Base-by-base conservation (phyloP, 805 yeast genomes). In the Zygosaccharomyces gambellarensis region DNA sequence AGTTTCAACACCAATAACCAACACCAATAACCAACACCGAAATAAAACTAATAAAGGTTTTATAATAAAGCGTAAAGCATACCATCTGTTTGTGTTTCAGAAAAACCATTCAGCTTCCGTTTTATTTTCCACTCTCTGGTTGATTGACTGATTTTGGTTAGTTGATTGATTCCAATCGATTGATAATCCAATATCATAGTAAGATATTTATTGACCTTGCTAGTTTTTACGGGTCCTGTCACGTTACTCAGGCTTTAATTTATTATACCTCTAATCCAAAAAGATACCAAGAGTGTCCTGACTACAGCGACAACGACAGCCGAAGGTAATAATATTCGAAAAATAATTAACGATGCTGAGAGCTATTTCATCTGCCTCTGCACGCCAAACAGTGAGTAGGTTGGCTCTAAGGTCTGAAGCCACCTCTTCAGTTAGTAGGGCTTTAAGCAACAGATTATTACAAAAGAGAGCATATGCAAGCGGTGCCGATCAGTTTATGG, bases 401-500 rank as follows among this genome's bases (percentile, higher is more conserved):
- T 40, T 56, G 40, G 36, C 53, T 34, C 51, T 50, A 42, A 43
- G 55, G 46, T 48, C 47, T 17, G 48, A 43, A 23, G 38, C 45
- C n/a, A 25, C 40, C 28, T 12, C 39, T 21, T 19, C 45, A 2
- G 36, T 39, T 17, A 7, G 36, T 34, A 43, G 36, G 29, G 42
- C 34, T 14, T 17, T 49, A 14, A 46, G 32, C 25, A 44, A 46
- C 29, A 29, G 32, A 21, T 39, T 22, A 14, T 27, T 39, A 25
- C 34, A 27, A 12, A 47, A 30, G 31, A 55, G 62, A 48, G 41
- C 43, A 19, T 46, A 53, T 36, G 55, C 59, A 17, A 49, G 54
- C 3, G 60, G 64, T 39, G 46, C 62, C 8, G 99, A 94, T 72
- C 77, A 82, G 38, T 94, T 94, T 70, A 72, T 90, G 59, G 87